Evolutionary conservation across 805 yeast species (phyloP).

Genomic region (Helenozyma rhizophorensis): DNA sequence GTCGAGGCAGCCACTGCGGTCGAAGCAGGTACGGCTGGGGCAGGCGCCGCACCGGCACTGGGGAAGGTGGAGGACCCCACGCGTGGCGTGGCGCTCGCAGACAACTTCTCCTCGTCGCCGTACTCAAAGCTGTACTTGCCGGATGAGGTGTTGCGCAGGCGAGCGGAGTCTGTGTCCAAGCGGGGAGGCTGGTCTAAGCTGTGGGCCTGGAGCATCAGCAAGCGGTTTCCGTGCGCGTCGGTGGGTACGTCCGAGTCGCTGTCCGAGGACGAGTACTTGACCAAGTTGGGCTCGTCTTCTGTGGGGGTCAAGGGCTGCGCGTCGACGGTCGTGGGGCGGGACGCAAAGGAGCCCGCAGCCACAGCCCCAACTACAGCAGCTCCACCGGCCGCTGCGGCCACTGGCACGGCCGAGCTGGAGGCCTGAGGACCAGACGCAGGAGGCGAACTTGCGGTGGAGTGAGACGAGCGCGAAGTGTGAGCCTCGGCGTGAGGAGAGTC

Average conservation of each 20-base stretch:
- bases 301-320: conserved; percentile 22
- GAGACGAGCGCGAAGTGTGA: no score
- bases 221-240: conserved; percentile 18
- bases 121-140: conserved; percentile 37
- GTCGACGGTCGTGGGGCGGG: no score
- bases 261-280: conserved; percentile 29
- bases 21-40: no score
- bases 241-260: conserved; percentile 26
- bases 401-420: no score
- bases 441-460: no score
- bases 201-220: conserved; percentile 32
- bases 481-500: no score
- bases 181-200: conserved; percentile 22
- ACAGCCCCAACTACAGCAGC: neutral
- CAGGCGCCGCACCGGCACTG: no score
- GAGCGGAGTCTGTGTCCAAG: conserved; percentile 11
- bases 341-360: neutral
- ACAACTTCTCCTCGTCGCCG: conserved; percentile 34
- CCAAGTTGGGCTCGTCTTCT: conserved; percentile 32
- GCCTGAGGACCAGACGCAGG: no score
- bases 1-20: no score
- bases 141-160: conserved; percentile 13
- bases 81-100: conserved; percentile 9
- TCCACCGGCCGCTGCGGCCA: neutral
- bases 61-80: no score